These are phyloP conservation scores for Calocera viscosa DNA, from an alignment of 768 basidiomycete genomes.

Conservation along the genomic window DNA sequence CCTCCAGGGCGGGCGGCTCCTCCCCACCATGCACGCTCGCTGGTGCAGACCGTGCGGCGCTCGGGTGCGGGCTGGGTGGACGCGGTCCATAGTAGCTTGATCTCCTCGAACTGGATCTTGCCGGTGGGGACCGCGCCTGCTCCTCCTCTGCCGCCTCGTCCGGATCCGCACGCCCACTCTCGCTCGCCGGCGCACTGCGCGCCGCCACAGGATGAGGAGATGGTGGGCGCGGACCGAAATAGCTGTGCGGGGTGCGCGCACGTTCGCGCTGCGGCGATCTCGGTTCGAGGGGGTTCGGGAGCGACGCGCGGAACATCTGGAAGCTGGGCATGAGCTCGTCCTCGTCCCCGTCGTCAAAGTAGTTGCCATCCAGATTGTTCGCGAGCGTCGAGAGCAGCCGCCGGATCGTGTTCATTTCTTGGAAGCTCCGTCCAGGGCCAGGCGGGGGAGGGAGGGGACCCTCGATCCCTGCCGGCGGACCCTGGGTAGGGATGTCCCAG, in stretches of 20 bases:
- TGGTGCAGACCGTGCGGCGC: not conserved
- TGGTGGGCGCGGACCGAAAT: not conserved
- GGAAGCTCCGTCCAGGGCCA: not conserved
- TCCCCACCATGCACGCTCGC: conserved; percentile 6
- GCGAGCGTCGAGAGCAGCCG: not conserved
- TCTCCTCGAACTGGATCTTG: not conserved
- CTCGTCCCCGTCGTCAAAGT: not conserved
- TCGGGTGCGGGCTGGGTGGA: not conserved
- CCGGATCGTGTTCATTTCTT: not conserved
- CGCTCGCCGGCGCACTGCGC: not conserved
- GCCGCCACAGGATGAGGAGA: not conserved
- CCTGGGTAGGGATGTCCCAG: not conserved
- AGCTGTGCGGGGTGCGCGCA: not conserved
- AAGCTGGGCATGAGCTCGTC: conserved; percentile 2
- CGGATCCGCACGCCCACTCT: not conserved
- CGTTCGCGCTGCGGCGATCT: not conserved
- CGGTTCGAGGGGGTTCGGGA: not conserved
- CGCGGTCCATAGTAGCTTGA: conserved; percentile 3
- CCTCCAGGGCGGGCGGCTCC: not conserved
- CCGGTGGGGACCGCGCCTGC: not conserved
- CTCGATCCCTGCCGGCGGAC: not conserved
- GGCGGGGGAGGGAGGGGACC: not conserved
- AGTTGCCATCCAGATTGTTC: not conserved
- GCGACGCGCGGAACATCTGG: not conserved
- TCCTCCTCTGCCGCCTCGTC: not conserved